Evolutionary conservation across 2,329 filamentous ascomycete genomes (phyloP), one percentile per base, ranked within the genome.

Genomic region (Fusarium agapanthi): DNA sequence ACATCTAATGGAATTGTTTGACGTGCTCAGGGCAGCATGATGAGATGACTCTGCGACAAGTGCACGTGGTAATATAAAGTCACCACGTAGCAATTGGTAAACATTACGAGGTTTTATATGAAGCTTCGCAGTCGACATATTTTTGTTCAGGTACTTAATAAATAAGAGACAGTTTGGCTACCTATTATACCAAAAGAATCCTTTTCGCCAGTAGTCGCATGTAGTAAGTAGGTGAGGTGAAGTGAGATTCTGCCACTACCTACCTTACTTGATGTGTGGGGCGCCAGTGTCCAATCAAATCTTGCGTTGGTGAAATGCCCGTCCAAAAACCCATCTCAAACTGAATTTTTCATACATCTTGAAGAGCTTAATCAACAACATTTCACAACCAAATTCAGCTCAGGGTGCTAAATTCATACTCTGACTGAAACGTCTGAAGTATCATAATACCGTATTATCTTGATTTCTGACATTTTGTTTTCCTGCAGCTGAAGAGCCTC

Each of bases 241-340:
- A 44, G 50, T 67, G 53, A 51, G 41, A 57, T 48, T 56, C 59
- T 74, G 73, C 65, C 65, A 74, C 58, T 66, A 44, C 32, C 58
- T 66, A 44, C 32, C 32, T 34, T 15, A 34, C 28, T 22, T n/a
- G 20, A 35, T 48, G 8, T 28, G 4, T 47, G 50, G 61, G 55
- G 67, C 66, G 57, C 59, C 18, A 20, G 8, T 34, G 5, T 22
- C 76, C 76, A 77, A 77, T 78, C 73, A 77, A 5, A 30, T 37
- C 40, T 47, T 28, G 24, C n/a, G 43, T 59, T 60, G 63, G 69
- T 60, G 72, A 41, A 30, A 28, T 50, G 16, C 41, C 66, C 68
- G 57, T 54, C 67, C n/a, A 65, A 74, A 73, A 76, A 71, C 65
- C 59, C 55, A 65, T 65, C 54, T 71, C 61, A 61, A 53, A 55